A percentile compares a stretch with the other conserved stretches of the same genome.
Conservation (phyloP, 495 filamentous ascomycete genomes). For the Penicillium salamii region DNA sequence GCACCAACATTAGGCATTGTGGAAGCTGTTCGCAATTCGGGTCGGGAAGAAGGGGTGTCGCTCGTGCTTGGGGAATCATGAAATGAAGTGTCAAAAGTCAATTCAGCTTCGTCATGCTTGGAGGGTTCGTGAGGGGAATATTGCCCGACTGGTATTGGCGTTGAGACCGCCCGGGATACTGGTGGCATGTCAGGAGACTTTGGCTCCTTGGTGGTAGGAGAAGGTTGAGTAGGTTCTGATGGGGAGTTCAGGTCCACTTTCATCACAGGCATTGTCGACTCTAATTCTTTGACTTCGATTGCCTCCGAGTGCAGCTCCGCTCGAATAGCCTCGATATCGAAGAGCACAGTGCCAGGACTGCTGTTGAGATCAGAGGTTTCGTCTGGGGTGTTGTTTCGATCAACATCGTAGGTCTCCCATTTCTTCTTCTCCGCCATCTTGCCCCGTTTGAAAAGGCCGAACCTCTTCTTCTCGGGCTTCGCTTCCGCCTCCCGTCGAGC, state of each 20-base stretch:
- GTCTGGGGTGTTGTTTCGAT: conserved; percentile 25
- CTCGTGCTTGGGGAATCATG: conserved; percentile 32
- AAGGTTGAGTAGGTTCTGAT: conserved; percentile 20
- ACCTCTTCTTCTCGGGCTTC: conserved; percentile 66
- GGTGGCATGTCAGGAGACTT: conserved; percentile 37
- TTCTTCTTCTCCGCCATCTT: conserved; percentile 78
- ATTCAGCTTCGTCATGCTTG: conserved; percentile 54
- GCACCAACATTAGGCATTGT: conserved; percentile 32
- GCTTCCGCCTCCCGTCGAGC: conserved; percentile 82
- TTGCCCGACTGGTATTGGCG: conserved; percentile 22
- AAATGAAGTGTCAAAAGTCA: conserved; percentile 71
- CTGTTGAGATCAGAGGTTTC: conserved; percentile 26
- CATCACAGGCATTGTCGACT: conserved; percentile 86
- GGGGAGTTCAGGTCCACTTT: conserved; percentile 61
- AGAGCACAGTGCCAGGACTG: conserved; percentile 60
- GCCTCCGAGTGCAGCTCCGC: conserved; percentile 76
- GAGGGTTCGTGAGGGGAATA: conserved; percentile 18
- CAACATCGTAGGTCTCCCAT: conserved; percentile 90
- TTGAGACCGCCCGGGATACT: conserved; percentile 31
- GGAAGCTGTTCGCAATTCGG: conserved; percentile 41
- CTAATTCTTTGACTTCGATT: conserved; percentile 75
- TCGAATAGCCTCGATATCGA: conserved; percentile 93
- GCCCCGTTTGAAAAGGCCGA: conserved; percentile 75
- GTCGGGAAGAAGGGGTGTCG: conserved; percentile 23
- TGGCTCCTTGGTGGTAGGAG: conserved; percentile 43